These are phyloP conservation scores for Delonix regia DNA, from an alignment of 306 rosid species.

Conservation along the genomic window DNA sequence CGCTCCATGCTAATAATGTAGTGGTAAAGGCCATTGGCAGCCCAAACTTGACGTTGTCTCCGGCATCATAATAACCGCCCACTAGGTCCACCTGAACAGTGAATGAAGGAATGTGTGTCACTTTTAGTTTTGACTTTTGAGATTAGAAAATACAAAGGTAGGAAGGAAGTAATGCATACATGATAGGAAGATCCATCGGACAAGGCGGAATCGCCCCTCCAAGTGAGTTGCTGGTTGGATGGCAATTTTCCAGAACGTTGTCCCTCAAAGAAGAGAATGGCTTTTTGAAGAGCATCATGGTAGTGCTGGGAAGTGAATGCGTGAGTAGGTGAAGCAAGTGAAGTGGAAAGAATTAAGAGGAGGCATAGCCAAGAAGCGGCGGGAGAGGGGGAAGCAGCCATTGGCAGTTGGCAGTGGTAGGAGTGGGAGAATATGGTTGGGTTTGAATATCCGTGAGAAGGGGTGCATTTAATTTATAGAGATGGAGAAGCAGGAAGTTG, in stretches of 20 bases:
- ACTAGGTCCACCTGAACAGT: conserved; percentile 72
- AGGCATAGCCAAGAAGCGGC: conserved; percentile 31
- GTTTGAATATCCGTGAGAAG: not conserved
- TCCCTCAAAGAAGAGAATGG: conserved; percentile 87
- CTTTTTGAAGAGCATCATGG: conserved; percentile 68
- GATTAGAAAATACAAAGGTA: not conserved
- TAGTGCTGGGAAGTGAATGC: conserved; percentile 70
- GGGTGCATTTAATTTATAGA: conserved; percentile 43
- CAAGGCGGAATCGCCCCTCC: conserved; percentile 85
- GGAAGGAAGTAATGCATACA: conserved; percentile 40
- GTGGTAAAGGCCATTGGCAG: conserved; percentile 93
- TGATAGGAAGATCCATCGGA: conserved; percentile 84
- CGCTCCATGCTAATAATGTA: conserved; percentile 89
- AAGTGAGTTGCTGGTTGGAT: conserved; percentile 58
- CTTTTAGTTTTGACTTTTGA: too few relatives aligned
- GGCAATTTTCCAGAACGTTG: conserved; percentile 82
- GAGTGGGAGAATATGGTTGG: not conserved
- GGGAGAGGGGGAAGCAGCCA: conserved; percentile 42
- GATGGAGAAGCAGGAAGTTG: conserved; percentile 37
- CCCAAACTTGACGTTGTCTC: conserved; percentile 91
- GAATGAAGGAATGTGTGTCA: too few relatives aligned
- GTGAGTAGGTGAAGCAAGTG: conserved; percentile 32
- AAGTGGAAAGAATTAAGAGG: conserved; percentile 23
- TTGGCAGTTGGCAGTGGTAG: not conserved
- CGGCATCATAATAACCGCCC: conserved; percentile 97